Conservation (phyloP, 2,329 filamentous ascomycete species). For the Alternaria infectoria region DNA sequence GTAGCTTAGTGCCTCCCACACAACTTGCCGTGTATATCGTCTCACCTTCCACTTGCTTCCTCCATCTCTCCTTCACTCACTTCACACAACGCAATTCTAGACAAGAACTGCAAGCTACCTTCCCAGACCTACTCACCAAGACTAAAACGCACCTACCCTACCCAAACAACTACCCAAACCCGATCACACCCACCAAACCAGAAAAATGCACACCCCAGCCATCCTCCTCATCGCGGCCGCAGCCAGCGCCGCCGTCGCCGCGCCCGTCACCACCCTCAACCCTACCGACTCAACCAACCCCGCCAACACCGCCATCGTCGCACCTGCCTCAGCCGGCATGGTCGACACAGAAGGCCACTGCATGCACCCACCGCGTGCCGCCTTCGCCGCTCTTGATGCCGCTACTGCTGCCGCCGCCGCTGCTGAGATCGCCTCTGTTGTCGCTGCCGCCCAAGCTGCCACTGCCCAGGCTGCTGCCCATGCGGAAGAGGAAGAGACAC, state of each 20-base stretch:
- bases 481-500: background rate
- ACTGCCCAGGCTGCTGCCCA: too few species aligned
- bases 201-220: background rate
- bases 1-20: background rate
- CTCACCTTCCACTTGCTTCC: background rate
- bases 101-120: background rate
- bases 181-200: too few species aligned
- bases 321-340: background rate
- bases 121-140: background rate
- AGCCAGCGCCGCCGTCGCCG: background rate
- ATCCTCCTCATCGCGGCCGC: background rate
- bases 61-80: background rate
- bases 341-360: background rate
- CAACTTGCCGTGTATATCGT: background rate
- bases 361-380: background rate
- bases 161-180: background rate
- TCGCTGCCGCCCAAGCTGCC: too few species aligned
- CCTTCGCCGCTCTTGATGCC: background rate
- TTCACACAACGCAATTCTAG: background rate
- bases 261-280: background rate
- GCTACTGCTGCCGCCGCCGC: too few species aligned
- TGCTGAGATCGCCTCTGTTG: too few species aligned
- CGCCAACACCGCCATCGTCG: fast-evolving
- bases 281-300: background rate
- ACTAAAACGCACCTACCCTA: too few species aligned